Conservation (phyloP, 2,329 filamentous ascomycete species). For the Monosporascus ibericus region DNA sequence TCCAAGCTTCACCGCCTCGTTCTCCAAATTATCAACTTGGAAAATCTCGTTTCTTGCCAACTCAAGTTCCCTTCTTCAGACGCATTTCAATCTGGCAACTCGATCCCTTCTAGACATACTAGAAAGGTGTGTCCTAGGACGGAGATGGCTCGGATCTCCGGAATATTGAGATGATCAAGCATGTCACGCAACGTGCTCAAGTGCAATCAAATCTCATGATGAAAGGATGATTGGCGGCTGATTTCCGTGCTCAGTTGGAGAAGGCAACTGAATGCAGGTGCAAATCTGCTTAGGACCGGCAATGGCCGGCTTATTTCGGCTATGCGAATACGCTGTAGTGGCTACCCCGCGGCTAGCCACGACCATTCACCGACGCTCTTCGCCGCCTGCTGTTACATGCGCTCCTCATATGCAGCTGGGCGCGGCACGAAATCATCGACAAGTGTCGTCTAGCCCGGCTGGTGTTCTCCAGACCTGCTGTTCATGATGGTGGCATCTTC, state of each 20-base stretch:
- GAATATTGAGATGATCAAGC: neutral
- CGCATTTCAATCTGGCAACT: neutral
- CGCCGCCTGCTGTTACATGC: neutral
- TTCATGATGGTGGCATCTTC: conserved; percentile 40
- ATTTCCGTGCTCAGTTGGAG: neutral
- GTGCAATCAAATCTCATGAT: neutral
- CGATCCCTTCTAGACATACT: neutral
- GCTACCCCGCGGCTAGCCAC: neutral
- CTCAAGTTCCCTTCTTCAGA: neutral
- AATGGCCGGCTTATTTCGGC: conserved; percentile 5
- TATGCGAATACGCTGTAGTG: conserved; percentile 4
- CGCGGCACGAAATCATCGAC: neutral
- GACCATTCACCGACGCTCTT: neutral
- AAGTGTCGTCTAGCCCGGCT: neutral
- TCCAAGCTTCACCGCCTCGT: neutral
- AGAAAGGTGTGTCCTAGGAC: neutral
- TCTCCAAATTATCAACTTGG: neutral
- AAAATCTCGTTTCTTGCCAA: no score
- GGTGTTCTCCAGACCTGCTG: conserved; percentile 17
- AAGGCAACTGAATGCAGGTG: neutral
- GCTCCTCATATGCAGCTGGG: neutral
- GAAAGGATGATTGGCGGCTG: neutral
- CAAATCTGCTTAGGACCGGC: conserved; percentile 9
- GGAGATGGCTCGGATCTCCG: neutral
- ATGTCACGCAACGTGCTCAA: neutral